Conservation (phyloP, 2,329 filamentous ascomycete genomes). For the Lachnellula arida region DNA sequence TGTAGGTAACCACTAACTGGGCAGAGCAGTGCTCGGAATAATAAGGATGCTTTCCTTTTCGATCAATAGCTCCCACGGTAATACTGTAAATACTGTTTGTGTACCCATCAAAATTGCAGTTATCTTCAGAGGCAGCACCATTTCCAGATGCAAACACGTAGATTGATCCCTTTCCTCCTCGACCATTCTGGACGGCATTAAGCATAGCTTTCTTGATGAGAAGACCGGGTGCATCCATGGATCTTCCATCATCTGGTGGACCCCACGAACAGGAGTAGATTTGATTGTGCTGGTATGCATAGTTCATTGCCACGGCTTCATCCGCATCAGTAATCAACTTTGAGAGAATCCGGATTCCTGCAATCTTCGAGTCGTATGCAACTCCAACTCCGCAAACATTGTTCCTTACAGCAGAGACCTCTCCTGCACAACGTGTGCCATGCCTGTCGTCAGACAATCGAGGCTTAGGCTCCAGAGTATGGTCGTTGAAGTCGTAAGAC, state of each 20-base stretch:
- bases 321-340: conserved; percentile 88
- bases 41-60: conserved; percentile 82
- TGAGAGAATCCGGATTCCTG: conserved; percentile 88
- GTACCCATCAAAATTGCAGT: conserved; percentile 99
- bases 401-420: conserved; percentile 88
- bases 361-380: conserved; percentile 85
- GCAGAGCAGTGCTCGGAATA: conserved; percentile 97
- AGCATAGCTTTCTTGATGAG: conserved; percentile 88
- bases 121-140: conserved; percentile 79
- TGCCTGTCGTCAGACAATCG: conserved; percentile 81
- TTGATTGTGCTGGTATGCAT: conserved; percentile 83
- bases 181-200: conserved; percentile 84
- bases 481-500: conserved; percentile 95
- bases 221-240: conserved; percentile 90
- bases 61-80: conserved; percentile 88
- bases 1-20: conserved; percentile 93
- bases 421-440: conserved; percentile 90
- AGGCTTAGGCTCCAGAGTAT: conserved; percentile 71
- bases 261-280: conserved; percentile 99
- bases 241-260: conserved; percentile 84
- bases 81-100: conserved; percentile 99
- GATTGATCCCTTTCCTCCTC: conserved; percentile 77
- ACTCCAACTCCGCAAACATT: conserved; percentile 94
- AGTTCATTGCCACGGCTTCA: conserved; percentile 89
- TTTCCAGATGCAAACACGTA: conserved; percentile 98